Base-by-base conservation (phyloP, 2,329 filamentous ascomycete genomes). In the Colletotrichum gigasporum region DNA sequence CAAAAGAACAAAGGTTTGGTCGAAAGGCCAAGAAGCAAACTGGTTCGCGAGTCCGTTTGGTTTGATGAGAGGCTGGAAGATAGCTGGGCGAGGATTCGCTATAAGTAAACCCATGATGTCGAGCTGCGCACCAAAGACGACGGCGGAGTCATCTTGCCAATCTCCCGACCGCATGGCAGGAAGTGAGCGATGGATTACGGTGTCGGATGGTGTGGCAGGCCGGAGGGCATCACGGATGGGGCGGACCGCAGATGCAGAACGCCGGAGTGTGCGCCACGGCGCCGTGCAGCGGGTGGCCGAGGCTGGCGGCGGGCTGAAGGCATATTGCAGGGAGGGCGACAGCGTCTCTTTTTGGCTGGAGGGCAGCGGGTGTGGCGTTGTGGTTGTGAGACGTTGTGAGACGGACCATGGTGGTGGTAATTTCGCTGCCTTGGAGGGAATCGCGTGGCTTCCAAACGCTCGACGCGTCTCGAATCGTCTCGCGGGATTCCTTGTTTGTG, bases 141-240 rank as follows among this genome's bases (percentile, higher is more conserved):
- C 4, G 6, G n/a, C n/a, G n/a, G 35, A 14, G 35, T 39, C 35
- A 39, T 14, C 7, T 18, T 32, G 44, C 12, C 32, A 20, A 32
- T 18, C 26, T 45, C 22, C 22, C 12, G 11, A 30, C 12, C 30
- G 10, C 2, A 24, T 22, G 16, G 14, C 22, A 34, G 58, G 26
- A 56, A n/a, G 20, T 30, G 34, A 30, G 18, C 51, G 57, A 62
- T 62, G 58, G 58, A 62, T 34, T 12, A n/a, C 32, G 22, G 20
- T 4, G 14, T 9, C 18, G n/a, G 24, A 55, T 55, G 42, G 51
- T 41, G 26, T 16, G 20, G 42, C 20, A 50, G 24, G 24, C 26
- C 42, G 26, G 34, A 41, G 11, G 1, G 44, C 16, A 12, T 11
- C 41, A 47, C 50, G 39, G 45, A 30, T 32, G 35, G 51, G 16